Base-by-base conservation (phyloP, 805 yeast species). In the Teunomyces cretensis region DNA sequence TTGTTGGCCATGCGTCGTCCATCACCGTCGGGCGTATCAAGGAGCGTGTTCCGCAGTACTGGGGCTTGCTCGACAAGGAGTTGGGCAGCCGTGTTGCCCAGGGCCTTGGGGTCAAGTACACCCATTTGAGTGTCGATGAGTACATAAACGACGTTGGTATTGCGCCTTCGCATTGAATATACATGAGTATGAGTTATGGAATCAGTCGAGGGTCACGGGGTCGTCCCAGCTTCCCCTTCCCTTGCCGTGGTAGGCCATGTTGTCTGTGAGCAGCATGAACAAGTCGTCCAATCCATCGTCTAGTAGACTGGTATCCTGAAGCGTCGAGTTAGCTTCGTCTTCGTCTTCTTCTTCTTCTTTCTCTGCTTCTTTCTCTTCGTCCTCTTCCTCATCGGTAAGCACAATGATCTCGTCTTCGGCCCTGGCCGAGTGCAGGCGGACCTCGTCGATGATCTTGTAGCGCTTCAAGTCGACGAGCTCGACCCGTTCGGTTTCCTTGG, bases 181-280 rank as follows among this genome's bases (percentile, higher is more conserved):
- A 19, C 22, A 19, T 19, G 22, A 19, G 6, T 19, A 19, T 19
- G 22, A 19, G 22, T 19, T n/a, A n/a, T n/a, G n/a, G n/a, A n/a
- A n/a, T 44, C 53, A 68, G 42, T 70, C 74, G 24, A 70, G 44
- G 2, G 65, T 64, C 13, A 70, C 61, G 4, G 76, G 76, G 43
- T 70, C 68, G 27, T 62, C 68, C 70, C 70, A 65, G 39, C 67
- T 65, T 0, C 76, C 75, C 1, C 67, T 65, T 0, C 76, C 75
- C 1, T 51, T 49, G 11, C 70, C 72, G 4, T 46, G 22, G 6
- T 19, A 19, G 22, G 22, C 6, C 22, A 19, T 43, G 24, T 43
- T 30, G 7, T 37, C 33, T 11, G 39, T 35, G 15, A 35, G 38
- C 38, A 35, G 38, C 38, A 35, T 35, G 30, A 67, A 35, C 12